These are phyloP conservation scores for Malassezia nana DNA, from an alignment of 1,284 basidiomycete species.

Conservation along the genomic window DNA sequence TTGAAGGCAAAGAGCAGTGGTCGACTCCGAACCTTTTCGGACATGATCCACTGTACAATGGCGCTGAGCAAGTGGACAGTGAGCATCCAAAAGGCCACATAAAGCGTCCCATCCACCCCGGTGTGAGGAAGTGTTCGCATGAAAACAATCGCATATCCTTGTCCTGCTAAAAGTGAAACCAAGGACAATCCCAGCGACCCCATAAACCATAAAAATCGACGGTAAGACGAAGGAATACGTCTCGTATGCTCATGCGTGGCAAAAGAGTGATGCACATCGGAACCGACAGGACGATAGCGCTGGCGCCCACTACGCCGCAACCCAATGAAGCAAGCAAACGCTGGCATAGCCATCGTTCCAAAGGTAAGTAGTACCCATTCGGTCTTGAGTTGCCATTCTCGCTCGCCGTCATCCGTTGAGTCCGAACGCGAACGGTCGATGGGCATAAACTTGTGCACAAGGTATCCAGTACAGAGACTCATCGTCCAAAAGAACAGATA, in stretches of 20 bases:
- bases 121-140: slow-evolving; percentile 55
- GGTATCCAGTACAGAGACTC: slow-evolving; percentile 51
- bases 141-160: slow-evolving; percentile 55
- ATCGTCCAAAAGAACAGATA: slow-evolving; percentile 53
- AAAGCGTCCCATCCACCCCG: slow-evolving; percentile 54
- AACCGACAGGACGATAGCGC: slow-evolving; percentile 46
- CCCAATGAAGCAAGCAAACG: slow-evolving; percentile 47
- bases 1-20: slow-evolving; percentile 55
- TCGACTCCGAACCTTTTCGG: slow-evolving; percentile 52
- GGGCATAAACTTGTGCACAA: slow-evolving; percentile 49
- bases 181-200: slow-evolving; percentile 52
- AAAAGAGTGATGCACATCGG: slow-evolving; percentile 50
- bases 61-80: slow-evolving; percentile 53
- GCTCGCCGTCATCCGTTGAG: background rate
- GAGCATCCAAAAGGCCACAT: slow-evolving; percentile 55
- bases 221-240: slow-evolving; percentile 54
- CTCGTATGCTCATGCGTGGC: slow-evolving; percentile 50
- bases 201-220: slow-evolving; percentile 56
- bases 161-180: slow-evolving; percentile 55
- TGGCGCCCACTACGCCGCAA: slow-evolving; percentile 39
- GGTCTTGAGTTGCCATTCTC: slow-evolving; percentile 56
- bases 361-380: slow-evolving; percentile 55
- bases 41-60: slow-evolving; percentile 53
- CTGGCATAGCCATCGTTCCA: slow-evolving; percentile 54
- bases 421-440: slow-evolving; percentile 6